Evolutionary conservation across 2,329 filamentous ascomycete genomes (phyloP), one percentile per base, ranked within the genome.

Genomic region (Xylaria sp.): DNA sequence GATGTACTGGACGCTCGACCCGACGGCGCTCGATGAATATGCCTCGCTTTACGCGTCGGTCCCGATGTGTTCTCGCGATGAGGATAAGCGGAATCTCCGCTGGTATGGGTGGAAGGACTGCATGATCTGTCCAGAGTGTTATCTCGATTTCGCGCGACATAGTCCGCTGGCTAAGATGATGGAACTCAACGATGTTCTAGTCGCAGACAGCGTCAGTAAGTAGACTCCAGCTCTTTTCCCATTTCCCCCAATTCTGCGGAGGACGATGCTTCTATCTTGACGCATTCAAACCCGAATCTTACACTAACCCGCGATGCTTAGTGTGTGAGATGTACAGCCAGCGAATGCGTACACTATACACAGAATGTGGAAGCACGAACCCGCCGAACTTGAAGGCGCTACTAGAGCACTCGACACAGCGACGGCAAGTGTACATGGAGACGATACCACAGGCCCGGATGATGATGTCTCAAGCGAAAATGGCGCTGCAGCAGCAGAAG

Each of bases 21-120:
- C 69, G 17, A 66, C 59, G 6, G 60, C 77, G 0, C 74, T 82
- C 2, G 72, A 72, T 5, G 70, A 73, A 4, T 80, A 75, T 48
- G 79, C 76, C 2, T 68, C 68, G 4, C 66, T 74, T 23, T 81
- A 78, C 66, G 74, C 76, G 7, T 67, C 68, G 40, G 75, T 81
- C 5, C 74, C 76, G 3, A 65, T 60, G 0, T 82, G 76, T 44
- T 63, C 59, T 1, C 73, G 74, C 33, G 73, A 79, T 26, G 64
- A 74, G 20, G 73, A 73, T 9, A 69, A 56, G n/a, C 54, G 59
- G n/a, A 46, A 68, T 13, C 67, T 61, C 49, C 69, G 71, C 6
- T 80, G 77, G 77, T 81, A 80, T 73, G 81, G 81, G 26, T 82
- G 81, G 81, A 70, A 65, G 4, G 74, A 77, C 44, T 79, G 72